Conservation (phyloP, 148 eudicot genomes). For the Rhododendron griersonianum region DNA sequence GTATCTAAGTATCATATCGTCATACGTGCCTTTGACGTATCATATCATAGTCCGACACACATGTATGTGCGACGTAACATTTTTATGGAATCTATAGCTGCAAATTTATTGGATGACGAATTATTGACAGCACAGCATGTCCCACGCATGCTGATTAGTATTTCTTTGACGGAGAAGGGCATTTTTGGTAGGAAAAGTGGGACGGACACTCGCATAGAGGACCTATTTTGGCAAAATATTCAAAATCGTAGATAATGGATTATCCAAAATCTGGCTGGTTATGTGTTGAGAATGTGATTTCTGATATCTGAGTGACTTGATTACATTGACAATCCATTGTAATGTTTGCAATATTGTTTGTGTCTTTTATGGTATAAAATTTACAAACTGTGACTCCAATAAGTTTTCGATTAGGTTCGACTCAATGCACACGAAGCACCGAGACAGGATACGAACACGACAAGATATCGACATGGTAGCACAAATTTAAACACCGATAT, state of each 20-base stretch:
- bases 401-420: background rate
- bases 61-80: background rate
- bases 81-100: background rate
- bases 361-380: background rate
- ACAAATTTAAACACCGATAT: background rate
- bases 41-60: background rate
- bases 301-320: background rate
- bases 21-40: background rate
- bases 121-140: background rate
- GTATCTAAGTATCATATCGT: background rate
- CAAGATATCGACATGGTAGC: background rate
- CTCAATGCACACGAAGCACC: background rate
- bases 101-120: background rate
- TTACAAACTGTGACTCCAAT: background rate
- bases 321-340: background rate
- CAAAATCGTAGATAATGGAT: background rate
- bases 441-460: background rate
- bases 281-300: background rate
- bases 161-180: background rate
- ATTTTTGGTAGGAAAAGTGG: background rate
- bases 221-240: background rate
- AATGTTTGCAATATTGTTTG: background rate
- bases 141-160: too few species aligned
- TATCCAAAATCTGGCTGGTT: background rate
- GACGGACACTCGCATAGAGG: background rate